Evolutionary conservation across 2,329 filamentous ascomycete species (phyloP).

Genomic region (Diplodia scrobiculata): DNA sequence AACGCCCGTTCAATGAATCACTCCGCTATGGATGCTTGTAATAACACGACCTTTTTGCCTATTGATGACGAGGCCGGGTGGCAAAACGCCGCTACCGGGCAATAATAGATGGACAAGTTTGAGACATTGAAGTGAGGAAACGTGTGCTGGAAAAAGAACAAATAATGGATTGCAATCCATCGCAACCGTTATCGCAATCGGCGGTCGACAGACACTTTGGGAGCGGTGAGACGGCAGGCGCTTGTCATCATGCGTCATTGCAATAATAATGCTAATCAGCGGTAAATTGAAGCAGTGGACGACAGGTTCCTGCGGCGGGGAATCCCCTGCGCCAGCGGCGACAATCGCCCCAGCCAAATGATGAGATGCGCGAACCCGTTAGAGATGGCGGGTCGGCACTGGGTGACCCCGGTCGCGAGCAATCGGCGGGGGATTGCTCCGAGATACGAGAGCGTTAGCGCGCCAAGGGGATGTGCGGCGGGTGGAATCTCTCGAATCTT

Average conservation of each 20-base stretch:
- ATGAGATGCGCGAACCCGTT: slow-evolving; percentile 2
- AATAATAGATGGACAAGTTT: background rate
- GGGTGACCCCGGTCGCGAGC: slow-evolving; percentile 9
- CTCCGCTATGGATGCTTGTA: background rate
- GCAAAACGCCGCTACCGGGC: background rate
- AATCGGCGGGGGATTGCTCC: slow-evolving; percentile 25
- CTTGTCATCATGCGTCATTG: background rate
- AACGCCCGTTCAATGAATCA: background rate
- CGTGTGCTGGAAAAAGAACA: background rate
- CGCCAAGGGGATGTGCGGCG: slow-evolving; percentile 18
- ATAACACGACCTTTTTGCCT: background rate
- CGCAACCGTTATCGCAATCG: background rate
- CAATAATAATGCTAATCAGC: background rate
- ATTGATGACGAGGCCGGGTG: background rate
- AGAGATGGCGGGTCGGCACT: background rate
- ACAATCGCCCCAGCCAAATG: slow-evolving; percentile 1
- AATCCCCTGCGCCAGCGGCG: slow-evolving; percentile 3
- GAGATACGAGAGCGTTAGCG: slow-evolving; percentile 18
- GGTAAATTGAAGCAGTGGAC: slow-evolving; percentile 1
- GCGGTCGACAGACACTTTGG: background rate
- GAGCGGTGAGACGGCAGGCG: background rate
- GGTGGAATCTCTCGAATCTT: slow-evolving; percentile 5
- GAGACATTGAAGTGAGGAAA: background rate
- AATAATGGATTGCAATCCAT: background rate
- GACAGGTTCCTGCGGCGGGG: background rate